Conservation (phyloP, 129 eudicot species). For the Flaveria ramosissima region DNA sequence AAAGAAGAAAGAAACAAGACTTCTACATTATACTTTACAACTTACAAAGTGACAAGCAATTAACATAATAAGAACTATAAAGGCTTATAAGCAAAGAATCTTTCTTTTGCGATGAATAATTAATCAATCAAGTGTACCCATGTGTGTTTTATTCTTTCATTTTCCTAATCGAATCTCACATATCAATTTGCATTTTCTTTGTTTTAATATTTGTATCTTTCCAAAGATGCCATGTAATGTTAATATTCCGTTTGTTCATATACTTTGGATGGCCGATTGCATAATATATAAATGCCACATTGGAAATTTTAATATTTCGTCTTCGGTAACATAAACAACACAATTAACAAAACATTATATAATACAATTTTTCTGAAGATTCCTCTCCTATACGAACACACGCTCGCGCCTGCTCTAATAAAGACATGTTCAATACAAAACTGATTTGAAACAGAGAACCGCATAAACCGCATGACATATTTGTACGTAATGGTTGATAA, state of each 20-base stretch:
- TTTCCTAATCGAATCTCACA: slow-evolving; percentile 1
- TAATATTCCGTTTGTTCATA: slow-evolving; percentile 1
- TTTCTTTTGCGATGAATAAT: slow-evolving; percentile 18
- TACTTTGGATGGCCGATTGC: not conserved
- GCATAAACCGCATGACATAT: no score
- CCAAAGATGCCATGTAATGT: not conserved
- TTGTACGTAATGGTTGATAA: no score
- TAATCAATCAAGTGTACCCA: not conserved
- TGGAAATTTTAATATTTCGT: not conserved
- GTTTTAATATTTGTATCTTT: not conserved
- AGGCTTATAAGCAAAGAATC: slow-evolving; percentile 26
- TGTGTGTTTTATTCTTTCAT: slow-evolving; percentile 10
- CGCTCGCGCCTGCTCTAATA: no score
- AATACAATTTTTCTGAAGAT: no score
- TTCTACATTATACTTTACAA: not conserved
- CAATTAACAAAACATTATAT: not conserved
- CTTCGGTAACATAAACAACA: not conserved
- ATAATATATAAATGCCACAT: not conserved
- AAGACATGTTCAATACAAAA: no score
- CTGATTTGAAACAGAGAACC: no score
- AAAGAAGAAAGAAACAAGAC: not conserved
- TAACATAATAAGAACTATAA: not conserved
- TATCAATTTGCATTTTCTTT: slow-evolving; percentile 8
- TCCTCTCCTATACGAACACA: no score
- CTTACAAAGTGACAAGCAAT: slow-evolving; percentile 20